These are phyloP conservation scores for Leptographium galeiforme DNA, from an alignment of 2,329 filamentous ascomycete genomes.

Conservation along the genomic window DNA sequence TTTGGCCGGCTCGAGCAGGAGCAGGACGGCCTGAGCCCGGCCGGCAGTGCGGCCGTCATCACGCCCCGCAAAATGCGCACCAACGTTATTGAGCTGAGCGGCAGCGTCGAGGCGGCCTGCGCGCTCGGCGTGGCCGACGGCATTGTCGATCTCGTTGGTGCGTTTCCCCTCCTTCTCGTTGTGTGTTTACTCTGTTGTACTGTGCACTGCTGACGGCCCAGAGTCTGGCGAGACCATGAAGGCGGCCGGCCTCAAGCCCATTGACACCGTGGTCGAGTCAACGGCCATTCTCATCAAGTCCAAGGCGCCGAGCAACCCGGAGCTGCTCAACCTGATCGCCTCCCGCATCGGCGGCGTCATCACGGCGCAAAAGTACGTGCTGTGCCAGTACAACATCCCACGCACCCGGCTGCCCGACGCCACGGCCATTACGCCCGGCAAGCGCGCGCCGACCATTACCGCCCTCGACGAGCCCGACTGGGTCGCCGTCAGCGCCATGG, in stretches of 20 bases:
- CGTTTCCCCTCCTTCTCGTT: conserved; percentile 17
- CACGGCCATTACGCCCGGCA: conserved; percentile 74
- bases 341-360: conserved; percentile 87
- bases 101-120: conserved; percentile 94
- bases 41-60: conserved; percentile 18
- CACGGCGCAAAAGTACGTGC: conserved; percentile 81
- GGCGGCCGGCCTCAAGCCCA: conserved; percentile 83
- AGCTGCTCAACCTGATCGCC: conserved; percentile 71
- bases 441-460: conserved; percentile 86
- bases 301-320: conserved; percentile 63
- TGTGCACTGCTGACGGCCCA: conserved; percentile 19
- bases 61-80: conserved; percentile 51
- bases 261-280: conserved; percentile 82
- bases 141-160: conserved; percentile 93
- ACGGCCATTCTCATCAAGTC: conserved; percentile 89
- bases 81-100: conserved; percentile 85
- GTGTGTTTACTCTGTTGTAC: not conserved
- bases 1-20: conserved; percentile 64
- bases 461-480: conserved; percentile 76
- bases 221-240: conserved; percentile 98
- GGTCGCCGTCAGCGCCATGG: conserved; percentile 93
- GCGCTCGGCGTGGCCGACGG: conserved; percentile 91
- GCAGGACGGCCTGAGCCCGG: conserved; percentile 21
- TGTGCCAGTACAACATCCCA: conserved; percentile 93
- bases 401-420: conserved; percentile 54